These are phyloP conservation scores for Golubevia sp. DNA, from an alignment of 1,284 basidiomycete species.

Conservation along the genomic window DNA sequence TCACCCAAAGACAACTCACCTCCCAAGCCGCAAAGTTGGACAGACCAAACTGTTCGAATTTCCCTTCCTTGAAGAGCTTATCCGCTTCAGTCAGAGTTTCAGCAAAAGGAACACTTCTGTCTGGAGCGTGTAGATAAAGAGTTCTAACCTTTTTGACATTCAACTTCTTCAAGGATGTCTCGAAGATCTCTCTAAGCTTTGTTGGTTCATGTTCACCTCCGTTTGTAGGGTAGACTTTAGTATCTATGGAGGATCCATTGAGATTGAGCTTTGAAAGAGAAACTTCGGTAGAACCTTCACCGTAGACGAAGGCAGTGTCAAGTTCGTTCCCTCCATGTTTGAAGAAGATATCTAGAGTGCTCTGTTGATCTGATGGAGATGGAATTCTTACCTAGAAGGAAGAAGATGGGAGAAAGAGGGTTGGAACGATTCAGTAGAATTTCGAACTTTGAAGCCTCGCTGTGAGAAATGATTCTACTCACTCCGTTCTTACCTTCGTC, in stretches of 20 bases:
- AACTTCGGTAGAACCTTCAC: conserved; percentile 67
- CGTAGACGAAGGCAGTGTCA: conserved; percentile 62
- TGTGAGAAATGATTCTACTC: background rate
- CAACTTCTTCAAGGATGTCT: conserved; percentile 63
- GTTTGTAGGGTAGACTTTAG: conserved; percentile 66
- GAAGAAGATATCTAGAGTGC: background rate
- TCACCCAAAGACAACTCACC: background rate
- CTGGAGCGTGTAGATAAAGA: conserved; percentile 66
- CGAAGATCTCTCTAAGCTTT: conserved; percentile 62
- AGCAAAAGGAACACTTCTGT: conserved; percentile 65
- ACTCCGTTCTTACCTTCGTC: conserved; percentile 3
- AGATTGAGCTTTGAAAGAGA: conserved; percentile 65
- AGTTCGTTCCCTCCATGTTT: background rate
- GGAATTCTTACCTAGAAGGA: background rate
- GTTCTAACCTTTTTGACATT: conserved; percentile 63
- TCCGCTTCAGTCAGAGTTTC: conserved; percentile 65
- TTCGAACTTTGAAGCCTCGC: too few species aligned
- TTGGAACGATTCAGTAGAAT: too few species aligned
- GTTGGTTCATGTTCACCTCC: conserved; percentile 64
- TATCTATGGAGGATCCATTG: conserved; percentile 65
- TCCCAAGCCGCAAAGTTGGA: conserved; percentile 3
- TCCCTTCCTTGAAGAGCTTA: conserved; percentile 65
- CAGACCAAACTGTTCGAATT: conserved; percentile 2
- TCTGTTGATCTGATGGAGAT: background rate
- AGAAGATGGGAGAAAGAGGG: background rate